Evolutionary conservation across 768 basidiomycete genomes (phyloP), one percentile per base, ranked within the genome.

Genomic region (Lactarius akahatsu): DNA sequence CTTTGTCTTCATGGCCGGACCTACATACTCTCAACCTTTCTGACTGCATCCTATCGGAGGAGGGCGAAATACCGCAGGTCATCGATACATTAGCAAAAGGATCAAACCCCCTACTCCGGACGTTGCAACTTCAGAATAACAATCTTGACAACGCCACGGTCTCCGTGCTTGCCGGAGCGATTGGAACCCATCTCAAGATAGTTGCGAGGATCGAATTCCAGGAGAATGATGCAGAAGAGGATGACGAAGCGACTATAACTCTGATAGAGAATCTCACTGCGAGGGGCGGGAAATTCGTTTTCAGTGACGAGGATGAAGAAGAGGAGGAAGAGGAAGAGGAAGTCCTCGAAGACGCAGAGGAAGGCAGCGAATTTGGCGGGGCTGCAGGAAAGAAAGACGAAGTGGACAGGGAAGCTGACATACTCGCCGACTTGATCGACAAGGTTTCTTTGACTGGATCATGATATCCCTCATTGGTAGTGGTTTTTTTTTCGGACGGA

Each of bases 121-220:
- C 82, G 10, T 81, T 98, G 57, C 89, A 89, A 71, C 80, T 98
- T 41, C 93, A 98, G 78, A 97, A 96, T 74, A 94, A 96, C 75
- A 95, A 98, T 72, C 82, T 98, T 55, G 90, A 94, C 69, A 77
- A 81, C 5, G 76, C 82, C 55, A 82, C 92, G 11, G 88, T 93
- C 65, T 78, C 81, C 34, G 74, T 92, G 5, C 80, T 98, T 32
- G 86, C 90, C 1, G 75, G 82, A 26, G 87, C 85, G 1, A 85
- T 98, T 63, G 79, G 80, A 26, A 78, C 81, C 30, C 85, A 87
- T 50, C 75, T 95, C 56, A 76, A 79, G 30, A 77, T 77, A 45
- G 76, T 99, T 54, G 86, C 78, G 77, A 79, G 76, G 62, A 76
- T 98, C 61, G 96, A 98, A 75, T 73, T 98, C 66, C 95, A 96